These are phyloP conservation scores for Neckera pumila DNA, from an alignment of 225 moss, liverwort and hornwort genomes.

Conservation along the genomic window DNA sequence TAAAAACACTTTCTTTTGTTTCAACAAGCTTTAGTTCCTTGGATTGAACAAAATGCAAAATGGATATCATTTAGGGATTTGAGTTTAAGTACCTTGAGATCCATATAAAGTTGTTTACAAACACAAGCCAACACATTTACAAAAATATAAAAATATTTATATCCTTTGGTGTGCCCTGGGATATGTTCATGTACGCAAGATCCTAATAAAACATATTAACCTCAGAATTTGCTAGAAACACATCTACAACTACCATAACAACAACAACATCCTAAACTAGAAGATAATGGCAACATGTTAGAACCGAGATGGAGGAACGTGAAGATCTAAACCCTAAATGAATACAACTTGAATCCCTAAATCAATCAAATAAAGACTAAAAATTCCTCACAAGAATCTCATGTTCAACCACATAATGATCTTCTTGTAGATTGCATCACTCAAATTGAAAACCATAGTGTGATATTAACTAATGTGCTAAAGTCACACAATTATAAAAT, in stretches of 20 bases:
- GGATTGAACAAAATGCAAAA: fast-evolving
- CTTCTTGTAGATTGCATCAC: fast-evolving
- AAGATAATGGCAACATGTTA: neutral
- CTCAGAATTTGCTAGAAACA: fast-evolving
- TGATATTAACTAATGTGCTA: neutral
- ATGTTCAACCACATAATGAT: neutral
- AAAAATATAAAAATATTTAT: neutral
- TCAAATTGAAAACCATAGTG: neutral
- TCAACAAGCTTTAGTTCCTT: neutral
- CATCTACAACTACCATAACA: neutral
- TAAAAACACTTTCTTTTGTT: neutral
- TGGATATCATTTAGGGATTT: neutral
- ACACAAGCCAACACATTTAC: neutral
- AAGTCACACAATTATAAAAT: neutral
- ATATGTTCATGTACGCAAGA: neutral
- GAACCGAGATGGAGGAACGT: no score
- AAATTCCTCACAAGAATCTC: neutral
- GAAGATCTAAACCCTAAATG: no score
- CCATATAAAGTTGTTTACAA: neutral
- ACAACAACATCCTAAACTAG: neutral
- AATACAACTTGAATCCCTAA: no score
- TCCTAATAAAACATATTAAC: neutral
- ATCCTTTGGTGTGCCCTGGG: fast-evolving
- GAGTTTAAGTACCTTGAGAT: neutral
- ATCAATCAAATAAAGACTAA: no score